Conservation (phyloP, 331 rosid species). For the Quercus phellos region DNA sequence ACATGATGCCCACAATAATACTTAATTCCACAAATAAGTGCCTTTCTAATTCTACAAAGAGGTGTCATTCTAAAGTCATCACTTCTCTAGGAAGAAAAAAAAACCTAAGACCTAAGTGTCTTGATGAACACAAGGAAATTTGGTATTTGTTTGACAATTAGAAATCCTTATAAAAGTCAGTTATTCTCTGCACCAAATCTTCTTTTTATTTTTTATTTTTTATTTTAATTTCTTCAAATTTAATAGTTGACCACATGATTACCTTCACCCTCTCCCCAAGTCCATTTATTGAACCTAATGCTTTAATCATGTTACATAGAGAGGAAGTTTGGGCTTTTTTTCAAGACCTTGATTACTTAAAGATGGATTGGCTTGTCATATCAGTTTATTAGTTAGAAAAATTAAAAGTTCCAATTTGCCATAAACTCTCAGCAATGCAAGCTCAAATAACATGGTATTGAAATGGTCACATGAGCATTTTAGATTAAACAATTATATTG, state of each 20-base stretch:
- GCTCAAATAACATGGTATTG: not conserved
- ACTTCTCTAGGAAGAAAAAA: slow-evolving; percentile 17
- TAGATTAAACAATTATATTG: not conserved
- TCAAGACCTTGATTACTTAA: no score
- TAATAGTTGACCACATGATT: no score
- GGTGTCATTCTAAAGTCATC: slow-evolving; percentile 20
- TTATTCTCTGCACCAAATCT: not conserved
- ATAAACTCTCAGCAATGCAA: not conserved
- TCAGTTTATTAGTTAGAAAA: no score
- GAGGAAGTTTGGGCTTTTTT: no score
- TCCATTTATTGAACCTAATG: no score
- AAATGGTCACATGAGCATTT: not conserved
- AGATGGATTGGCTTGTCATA: no score
- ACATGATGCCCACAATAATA: slow-evolving; percentile 26
- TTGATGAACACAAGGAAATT: slow-evolving; percentile 22
- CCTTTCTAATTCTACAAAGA: slow-evolving; percentile 34
- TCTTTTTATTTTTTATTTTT: not conserved
- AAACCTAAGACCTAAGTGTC: slow-evolving; percentile 21
- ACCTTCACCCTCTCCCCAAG: no score
- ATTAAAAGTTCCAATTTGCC: no score
- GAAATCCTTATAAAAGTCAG: not conserved
- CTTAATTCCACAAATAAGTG: slow-evolving; percentile 25
- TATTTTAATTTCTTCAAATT: no score
- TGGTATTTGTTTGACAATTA: not conserved
- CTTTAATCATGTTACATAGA: no score